Evolutionary conservation across 2,329 filamentous ascomycete genomes (phyloP).

Genomic region (Clarireedia monteithiana): DNA sequence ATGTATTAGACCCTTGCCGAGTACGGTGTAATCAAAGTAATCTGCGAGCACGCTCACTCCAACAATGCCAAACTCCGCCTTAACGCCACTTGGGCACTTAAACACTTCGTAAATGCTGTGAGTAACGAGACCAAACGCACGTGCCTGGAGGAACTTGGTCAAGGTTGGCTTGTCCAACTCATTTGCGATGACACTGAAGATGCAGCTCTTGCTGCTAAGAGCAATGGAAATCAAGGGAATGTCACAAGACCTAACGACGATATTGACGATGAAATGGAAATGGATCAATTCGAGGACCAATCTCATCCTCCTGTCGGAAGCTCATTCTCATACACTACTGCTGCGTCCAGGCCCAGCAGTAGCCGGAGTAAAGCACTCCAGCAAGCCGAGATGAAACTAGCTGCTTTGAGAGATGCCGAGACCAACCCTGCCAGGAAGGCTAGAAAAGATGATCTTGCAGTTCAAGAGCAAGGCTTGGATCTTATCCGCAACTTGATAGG

Average conservation of each 20-base stretch:
- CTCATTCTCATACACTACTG: slow-evolving; percentile 15
- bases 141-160: slow-evolving; percentile 68
- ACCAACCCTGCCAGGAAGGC: slow-evolving; percentile 59
- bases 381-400: slow-evolving; percentile 42
- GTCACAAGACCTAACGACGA: slow-evolving; percentile 29
- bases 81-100: slow-evolving; percentile 88
- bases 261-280: slow-evolving; percentile 52
- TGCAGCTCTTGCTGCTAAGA: slow-evolving; percentile 34
- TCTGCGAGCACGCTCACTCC: slow-evolving; percentile 81
- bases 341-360: slow-evolving; percentile 20
- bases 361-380: slow-evolving; percentile 33
- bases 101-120: slow-evolving; percentile 74
- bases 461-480: slow-evolving; percentile 86
- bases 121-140: slow-evolving; percentile 65
- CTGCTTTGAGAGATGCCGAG: slow-evolving; percentile 55
- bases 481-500: slow-evolving; percentile 86
- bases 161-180: slow-evolving; percentile 73
- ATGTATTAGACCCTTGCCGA: slow-evolving; percentile 57
- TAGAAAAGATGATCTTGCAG: slow-evolving; percentile 69
- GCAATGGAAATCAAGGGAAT: slow-evolving; percentile 16
- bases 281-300: slow-evolving; percentile 40
- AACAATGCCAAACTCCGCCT: slow-evolving; percentile 70
- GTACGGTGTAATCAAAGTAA: slow-evolving; percentile 63
- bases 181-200: slow-evolving; percentile 60
- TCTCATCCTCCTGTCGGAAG: slow-evolving; percentile 18